A percentile compares a stretch with the other conserved stretches of the same genome.
Conservation (phyloP, 169 alveolate genomes). For the Amoebophrya sp. region DNA sequence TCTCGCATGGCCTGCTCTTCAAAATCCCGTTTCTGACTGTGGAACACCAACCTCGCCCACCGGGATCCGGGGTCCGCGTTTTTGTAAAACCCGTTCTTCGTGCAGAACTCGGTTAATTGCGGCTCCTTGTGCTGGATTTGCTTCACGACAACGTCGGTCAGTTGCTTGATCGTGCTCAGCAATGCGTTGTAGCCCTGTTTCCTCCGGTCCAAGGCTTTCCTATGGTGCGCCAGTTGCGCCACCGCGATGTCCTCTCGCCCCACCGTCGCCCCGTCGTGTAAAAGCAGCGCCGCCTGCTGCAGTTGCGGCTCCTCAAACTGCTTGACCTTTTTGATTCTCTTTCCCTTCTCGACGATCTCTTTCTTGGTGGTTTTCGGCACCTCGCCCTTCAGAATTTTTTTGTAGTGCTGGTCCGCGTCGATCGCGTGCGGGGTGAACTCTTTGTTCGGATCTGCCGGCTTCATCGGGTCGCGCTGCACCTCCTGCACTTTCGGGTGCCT, state of each 20-base stretch:
- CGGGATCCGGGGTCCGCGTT: neutral
- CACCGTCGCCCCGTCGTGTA: neutral
- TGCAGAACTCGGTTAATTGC: neutral
- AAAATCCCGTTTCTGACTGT: neutral
- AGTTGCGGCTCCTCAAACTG: neutral
- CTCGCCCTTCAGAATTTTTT: too few relatives aligned
- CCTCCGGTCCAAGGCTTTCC: neutral
- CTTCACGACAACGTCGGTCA: neutral
- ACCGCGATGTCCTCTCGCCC: neutral
- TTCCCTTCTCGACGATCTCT: neutral
- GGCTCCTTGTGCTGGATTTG: neutral
- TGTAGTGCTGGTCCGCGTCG: too few relatives aligned
- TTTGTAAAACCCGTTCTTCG: neutral
- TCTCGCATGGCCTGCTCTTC: neutral
- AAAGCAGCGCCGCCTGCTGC: neutral
- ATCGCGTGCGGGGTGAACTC: too few relatives aligned
- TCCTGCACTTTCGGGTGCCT: too few relatives aligned
- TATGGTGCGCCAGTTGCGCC: neutral
- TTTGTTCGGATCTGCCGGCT: too few relatives aligned
- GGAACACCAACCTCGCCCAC: neutral
- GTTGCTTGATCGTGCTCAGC: neutral
- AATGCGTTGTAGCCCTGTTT: neutral
- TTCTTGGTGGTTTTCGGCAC: too few relatives aligned
- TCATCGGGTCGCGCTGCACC: too few relatives aligned
- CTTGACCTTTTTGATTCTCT: neutral